These are phyloP conservation scores for Myxozyma kluyveri DNA, from an alignment of 805 yeast genomes.

Conservation along the genomic window DNA sequence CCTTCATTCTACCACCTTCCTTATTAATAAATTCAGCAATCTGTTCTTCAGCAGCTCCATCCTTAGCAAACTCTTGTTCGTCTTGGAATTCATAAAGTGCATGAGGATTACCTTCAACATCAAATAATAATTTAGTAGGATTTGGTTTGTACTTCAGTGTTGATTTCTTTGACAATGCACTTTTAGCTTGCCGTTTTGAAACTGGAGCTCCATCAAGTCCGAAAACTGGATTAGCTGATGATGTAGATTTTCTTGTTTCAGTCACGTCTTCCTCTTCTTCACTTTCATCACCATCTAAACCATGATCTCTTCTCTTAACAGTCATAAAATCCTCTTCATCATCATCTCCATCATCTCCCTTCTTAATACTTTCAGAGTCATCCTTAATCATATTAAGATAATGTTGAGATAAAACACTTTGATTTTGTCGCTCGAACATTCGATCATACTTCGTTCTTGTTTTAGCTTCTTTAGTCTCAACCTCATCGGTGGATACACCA, in stretches of 20 bases:
- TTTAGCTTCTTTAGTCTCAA: slow-evolving; percentile 41
- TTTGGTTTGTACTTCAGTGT: slow-evolving; percentile 60
- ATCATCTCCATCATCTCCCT: slow-evolving; percentile 40
- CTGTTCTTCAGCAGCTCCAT: slow-evolving; percentile 66
- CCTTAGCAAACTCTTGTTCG: slow-evolving; percentile 76
- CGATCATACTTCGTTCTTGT: slow-evolving; percentile 87
- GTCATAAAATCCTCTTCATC: slow-evolving; percentile 73
- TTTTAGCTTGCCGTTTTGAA: slow-evolving; percentile 81
- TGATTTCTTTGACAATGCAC: slow-evolving; percentile 78
- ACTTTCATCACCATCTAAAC: slow-evolving; percentile 39
- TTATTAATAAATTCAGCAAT: slow-evolving; percentile 62
- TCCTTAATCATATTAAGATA: slow-evolving; percentile 65
- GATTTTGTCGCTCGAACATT: slow-evolving; percentile 94
- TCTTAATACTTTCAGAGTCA: slow-evolving; percentile 32
- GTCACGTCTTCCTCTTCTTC: slow-evolving; percentile 43
- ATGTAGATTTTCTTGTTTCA: neutral
- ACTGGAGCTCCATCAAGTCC: slow-evolving; percentile 56
- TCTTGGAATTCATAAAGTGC: slow-evolving; percentile 87
- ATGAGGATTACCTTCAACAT: slow-evolving; percentile 92
- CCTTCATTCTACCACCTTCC: slow-evolving; percentile 67
- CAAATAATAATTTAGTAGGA: slow-evolving; percentile 79
- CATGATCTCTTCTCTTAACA: slow-evolving; percentile 76
- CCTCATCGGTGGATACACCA: slow-evolving; percentile 31
- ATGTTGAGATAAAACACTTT: slow-evolving; percentile 85
- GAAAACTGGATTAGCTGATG: slow-evolving; percentile 10